Base-by-base conservation (phyloP, 306 rosid genomes). In the Prunus fruticosa region DNA sequence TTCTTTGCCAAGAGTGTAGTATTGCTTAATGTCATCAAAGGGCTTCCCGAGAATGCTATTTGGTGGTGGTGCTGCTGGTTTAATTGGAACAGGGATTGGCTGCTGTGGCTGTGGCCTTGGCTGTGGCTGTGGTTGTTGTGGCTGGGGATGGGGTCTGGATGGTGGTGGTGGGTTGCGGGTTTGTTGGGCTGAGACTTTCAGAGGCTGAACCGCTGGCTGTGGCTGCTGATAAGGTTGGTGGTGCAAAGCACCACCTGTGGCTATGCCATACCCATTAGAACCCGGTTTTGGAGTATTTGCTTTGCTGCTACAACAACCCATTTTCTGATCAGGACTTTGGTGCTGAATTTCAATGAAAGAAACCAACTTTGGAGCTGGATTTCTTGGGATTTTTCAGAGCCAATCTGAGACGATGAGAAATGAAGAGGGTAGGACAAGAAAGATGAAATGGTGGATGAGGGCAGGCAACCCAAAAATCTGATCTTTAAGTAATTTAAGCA, bases 221-320 rank as follows among this genome's bases (percentile, higher is more conserved):
- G 34, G 64, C 5, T 45, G 62, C 11, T 71, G 75, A 71, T 84
- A 73, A 61, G 56, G 30, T 52, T 83, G 87, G 45, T 72, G 83
- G 16, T 52, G 63, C 22, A 68, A 30, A 22, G 63, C 64, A 69
- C 63, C 51, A n/a, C 71, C 77, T 6, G 80, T 20, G 32, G 34
- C 66, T 68, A 87, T 64, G 65, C 75, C 84, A 49, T 78, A 52
- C 14, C 72, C 76, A 43, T 52, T 57, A 66, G 76, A 30, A 5
- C 65, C 85, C 23, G 72, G 22, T n/a, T 22, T 76, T 28, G 82
- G 72, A 61, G 79, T 65, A 11, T 75, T 80, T 43, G 75, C 80
- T 78, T 88, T 92, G 92, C 96, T 90, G 72, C 75, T 61, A 1
- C 76, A 89, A 67, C 93, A 90, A 81, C 97, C 97, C 97, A 93